Evolutionary conservation across 441 rosid genomes (phyloP).

Genomic region (Melastoma candidum): DNA sequence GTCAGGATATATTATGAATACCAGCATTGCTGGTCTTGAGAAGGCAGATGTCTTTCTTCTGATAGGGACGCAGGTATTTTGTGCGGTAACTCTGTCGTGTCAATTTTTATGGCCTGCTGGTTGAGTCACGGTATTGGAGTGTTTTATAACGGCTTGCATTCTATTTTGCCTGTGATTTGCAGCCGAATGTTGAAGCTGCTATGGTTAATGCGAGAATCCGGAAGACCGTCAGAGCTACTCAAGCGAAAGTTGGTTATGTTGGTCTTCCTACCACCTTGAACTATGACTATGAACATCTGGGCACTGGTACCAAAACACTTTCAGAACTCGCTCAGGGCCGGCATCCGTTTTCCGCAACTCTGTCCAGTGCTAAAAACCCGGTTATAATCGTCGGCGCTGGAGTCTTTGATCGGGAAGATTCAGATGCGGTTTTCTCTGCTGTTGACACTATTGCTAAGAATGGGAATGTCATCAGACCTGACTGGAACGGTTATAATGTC

Average conservation of each 20-base stretch:
- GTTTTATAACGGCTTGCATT: not conserved
- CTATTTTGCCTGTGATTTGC: constrained; percentile 14
- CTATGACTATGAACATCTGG: constrained; percentile 75
- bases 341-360: constrained; percentile 56
- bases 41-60: constrained; percentile 84
- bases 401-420: constrained; percentile 69
- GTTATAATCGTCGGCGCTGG: constrained; percentile 84
- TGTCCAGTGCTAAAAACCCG: constrained; percentile 72
- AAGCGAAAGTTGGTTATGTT: constrained; percentile 80
- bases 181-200: constrained; percentile 96
- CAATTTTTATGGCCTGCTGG: not conserved
- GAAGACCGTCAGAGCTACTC: constrained; percentile 68
- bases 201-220: constrained; percentile 89
- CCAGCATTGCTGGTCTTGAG: constrained; percentile 77
- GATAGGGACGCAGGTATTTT: constrained; percentile 85
- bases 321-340: constrained; percentile 64
- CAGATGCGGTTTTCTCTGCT: constrained; percentile 57
- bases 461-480: constrained; percentile 58
- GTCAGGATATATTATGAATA: constrained; percentile 82
- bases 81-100: not conserved
- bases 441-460: constrained; percentile 60
- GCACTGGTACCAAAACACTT: constrained; percentile 75
- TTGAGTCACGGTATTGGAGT: not conserved
- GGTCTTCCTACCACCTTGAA: constrained; percentile 73
- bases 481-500: constrained; percentile 86